A percentile compares a stretch with the other conserved stretches of the same genome.
Conservation (phyloP, 2,329 filamentous ascomycete genomes). For the Paecilomyces sp. region DNA sequence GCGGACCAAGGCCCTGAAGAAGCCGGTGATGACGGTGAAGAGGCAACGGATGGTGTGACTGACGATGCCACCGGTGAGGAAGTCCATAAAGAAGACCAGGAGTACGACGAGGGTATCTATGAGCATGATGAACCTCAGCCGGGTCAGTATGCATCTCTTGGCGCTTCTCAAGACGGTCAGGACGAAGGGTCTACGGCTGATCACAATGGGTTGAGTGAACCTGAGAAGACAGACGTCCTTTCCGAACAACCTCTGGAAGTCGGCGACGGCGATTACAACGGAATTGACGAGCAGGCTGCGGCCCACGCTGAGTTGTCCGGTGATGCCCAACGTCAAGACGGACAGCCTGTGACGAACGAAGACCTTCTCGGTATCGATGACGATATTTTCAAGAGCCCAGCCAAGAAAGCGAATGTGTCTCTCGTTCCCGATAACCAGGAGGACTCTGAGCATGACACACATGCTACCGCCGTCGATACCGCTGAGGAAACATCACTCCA, state of each 20-base stretch:
- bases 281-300: conserved; percentile 5
- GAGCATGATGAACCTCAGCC: background rate
- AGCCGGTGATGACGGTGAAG: background rate
- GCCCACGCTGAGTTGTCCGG: background rate
- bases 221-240: conserved; percentile 6
- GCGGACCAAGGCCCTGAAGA: conserved; percentile 7
- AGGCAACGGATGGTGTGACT: background rate
- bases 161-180: background rate
- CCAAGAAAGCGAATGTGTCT: conserved; percentile 4
- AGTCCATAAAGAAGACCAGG: conserved; percentile 1
- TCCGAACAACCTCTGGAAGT: conserved; percentile 9
- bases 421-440: conserved; percentile 3
- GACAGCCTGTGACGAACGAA: conserved; percentile 12
- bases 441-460: conserved; percentile 9
- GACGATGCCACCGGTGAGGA: conserved; percentile 1
- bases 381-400: conserved; percentile 22
- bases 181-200: background rate
- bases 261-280: conserved; percentile 8
- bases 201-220: conserved; percentile 6
- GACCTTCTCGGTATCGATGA: conserved; percentile 25
- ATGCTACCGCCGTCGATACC: conserved; percentile 10
- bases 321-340: conserved; percentile 2
- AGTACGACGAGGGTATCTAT: background rate
- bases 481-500: background rate
- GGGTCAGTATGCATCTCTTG: background rate